Evolutionary conservation across 169 alveolate species (phyloP), one percentile per base, ranked within the genome.

Genomic region (Plasmodium reichenowi): DNA sequence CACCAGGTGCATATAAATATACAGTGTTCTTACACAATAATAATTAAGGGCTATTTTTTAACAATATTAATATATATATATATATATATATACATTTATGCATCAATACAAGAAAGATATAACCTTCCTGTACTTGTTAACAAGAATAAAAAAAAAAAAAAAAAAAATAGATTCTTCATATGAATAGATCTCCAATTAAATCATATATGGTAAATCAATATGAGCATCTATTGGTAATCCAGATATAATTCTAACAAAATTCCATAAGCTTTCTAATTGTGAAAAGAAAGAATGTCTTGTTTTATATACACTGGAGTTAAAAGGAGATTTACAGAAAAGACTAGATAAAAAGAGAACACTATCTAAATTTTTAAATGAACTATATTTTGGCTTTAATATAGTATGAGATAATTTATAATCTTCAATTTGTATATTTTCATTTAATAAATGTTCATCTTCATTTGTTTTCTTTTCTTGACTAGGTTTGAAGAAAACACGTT

Each of bases 201-300:
- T n/a, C 85, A 83, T 68, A 38, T 83, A 83, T 52, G 80, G 74
- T 3, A 83, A 43, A 59, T 83, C 91, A 24, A 83, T 7, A 43
- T 83, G 91, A 5, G 75, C 91, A 38, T 83, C 91, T 72, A 83
- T 50, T 24, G 91, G 91, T 15, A 83, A 38, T 2, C 85, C 85
- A 38, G 67, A 67, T 13, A 83, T 70, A 1, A 83, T 56, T 45
- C 91, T 20, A 58, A 83, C 32, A 22, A 68, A 68, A 50, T 83
- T 83, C 45, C 71, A 54, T 15, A 83, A 48, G 26, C 91, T 83
- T 50, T 83, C 91, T 13, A 83, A 12, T 48, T 83, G 91, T 3
- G 91, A 83, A 47, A 83, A 83, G 22, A 83, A 83, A 3, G 91
- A 83, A 26, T 83, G 91, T 15, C 91, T 83, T n/a, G 91, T 83